Evolutionary conservation across 331 rosid species (phyloP).

Genomic region (Stylosanthes scabra): DNA sequence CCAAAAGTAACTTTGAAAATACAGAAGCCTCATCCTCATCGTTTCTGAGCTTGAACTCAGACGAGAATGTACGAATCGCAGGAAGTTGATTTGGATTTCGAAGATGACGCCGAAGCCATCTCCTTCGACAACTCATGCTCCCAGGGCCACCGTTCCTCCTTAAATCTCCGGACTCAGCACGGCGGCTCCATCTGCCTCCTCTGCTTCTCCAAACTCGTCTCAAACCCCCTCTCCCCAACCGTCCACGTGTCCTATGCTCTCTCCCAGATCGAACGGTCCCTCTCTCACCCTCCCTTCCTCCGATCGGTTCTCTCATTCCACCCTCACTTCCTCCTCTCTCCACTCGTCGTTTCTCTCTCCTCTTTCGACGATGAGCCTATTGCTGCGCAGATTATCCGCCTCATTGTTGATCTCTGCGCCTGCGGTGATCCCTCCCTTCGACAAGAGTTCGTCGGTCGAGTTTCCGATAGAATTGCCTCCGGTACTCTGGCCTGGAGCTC

Average conservation of each 20-base stretch:
- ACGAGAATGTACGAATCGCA: conserved; percentile 53
- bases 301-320: conserved; percentile 71
- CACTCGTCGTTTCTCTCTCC: conserved; percentile 72
- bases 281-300: conserved; percentile 69
- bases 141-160: conserved; percentile 83
- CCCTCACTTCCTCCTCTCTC: conserved; percentile 76
- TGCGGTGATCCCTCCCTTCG: conserved; percentile 41
- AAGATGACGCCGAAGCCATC: neutral
- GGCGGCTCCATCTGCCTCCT: conserved; percentile 90
- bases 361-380: conserved; percentile 75
- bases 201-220: conserved; percentile 89
- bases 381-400: conserved; percentile 64
- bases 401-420: conserved; percentile 52
- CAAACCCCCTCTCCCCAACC: conserved; percentile 80
- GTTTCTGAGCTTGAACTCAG: neutral
- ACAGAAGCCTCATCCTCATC: neutral
- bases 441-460: conserved; percentile 56
- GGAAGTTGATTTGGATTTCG: conserved; percentile 38
- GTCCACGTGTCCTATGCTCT: conserved; percentile 92
- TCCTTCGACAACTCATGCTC: conserved; percentile 56
- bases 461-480: conserved; percentile 66
- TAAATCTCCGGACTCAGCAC: conserved; percentile 63
- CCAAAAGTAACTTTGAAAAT: conserved; percentile 28
- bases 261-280: conserved; percentile 83
- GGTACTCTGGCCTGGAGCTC: conserved; percentile 75